Conservation (phyloP, 2,329 filamentous ascomycete genomes). For the Fusarium compactum region DNA sequence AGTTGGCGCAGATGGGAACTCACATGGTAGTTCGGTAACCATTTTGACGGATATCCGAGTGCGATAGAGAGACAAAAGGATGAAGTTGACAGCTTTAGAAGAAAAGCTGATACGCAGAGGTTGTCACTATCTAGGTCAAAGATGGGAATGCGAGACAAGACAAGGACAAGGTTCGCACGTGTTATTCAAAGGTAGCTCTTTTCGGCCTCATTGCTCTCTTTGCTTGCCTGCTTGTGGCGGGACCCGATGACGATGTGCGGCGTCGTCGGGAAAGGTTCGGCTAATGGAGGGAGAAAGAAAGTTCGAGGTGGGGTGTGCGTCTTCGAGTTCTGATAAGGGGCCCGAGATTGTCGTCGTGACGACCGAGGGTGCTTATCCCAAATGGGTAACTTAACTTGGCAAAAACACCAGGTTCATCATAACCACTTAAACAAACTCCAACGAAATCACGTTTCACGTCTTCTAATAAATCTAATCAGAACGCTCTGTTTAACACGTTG, state of each 20-base stretch:
- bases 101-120: neutral
- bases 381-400: constrained; percentile 8
- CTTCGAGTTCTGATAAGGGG: neutral
- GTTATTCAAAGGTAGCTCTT: constrained; percentile 34
- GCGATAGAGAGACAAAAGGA: neutral
- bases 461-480: neutral
- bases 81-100: neutral
- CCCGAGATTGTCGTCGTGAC: constrained; percentile 49
- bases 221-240: constrained; percentile 40
- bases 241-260: constrained; percentile 44
- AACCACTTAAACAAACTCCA: constrained; percentile 6
- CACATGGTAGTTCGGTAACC: constrained; percentile 64
- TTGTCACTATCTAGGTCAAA: neutral
- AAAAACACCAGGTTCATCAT: constrained; percentile 24
- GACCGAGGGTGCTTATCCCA: constrained; percentile 36
- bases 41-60: constrained; percentile 50
- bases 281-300: neutral
- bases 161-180: constrained; percentile 20
- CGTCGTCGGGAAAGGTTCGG: constrained; percentile 40
- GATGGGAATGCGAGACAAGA: constrained; percentile 1
- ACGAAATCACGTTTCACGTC: neutral
- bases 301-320: neutral
- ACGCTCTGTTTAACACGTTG: too few species aligned
- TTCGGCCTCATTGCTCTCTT: constrained; percentile 22
- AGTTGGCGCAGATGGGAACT: constrained; percentile 45